These are phyloP conservation scores for Thuja plicata DNA, from an alignment of 83 land plant genomes.

Conservation along the genomic window DNA sequence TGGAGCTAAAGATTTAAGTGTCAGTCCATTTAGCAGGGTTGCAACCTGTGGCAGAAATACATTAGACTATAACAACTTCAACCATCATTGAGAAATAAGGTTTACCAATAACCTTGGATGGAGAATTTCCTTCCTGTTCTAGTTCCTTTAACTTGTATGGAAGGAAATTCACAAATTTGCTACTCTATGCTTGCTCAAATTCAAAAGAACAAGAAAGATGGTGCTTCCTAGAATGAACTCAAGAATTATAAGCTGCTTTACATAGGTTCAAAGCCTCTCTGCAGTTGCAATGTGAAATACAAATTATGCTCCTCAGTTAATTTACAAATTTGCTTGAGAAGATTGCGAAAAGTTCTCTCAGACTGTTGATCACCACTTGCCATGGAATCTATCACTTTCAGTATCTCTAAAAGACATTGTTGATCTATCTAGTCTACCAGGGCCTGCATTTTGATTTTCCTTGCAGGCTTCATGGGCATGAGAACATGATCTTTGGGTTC, in stretches of 20 bases:
- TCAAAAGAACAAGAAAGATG: neutral
- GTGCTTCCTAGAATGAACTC: neutral
- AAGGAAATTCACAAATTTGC: neutral
- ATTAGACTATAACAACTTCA: neutral
- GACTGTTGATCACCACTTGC: neutral
- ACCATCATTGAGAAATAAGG: neutral
- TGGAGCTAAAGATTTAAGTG: neutral
- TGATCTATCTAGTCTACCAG: neutral
- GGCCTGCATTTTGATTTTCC: neutral
- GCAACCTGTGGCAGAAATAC: neutral
- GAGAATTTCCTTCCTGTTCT: neutral
- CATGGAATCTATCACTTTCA: neutral
- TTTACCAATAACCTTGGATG: neutral
- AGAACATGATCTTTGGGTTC: constrained; percentile 14
- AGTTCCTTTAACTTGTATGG: neutral
- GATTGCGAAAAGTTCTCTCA: neutral
- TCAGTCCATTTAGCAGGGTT: neutral
- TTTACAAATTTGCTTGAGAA: neutral
- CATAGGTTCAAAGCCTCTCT: neutral
- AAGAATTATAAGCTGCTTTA: neutral
- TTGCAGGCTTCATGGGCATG: neutral
- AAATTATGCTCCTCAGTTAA: neutral
- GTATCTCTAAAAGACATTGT: constrained; percentile 5
- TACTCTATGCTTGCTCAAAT: neutral
- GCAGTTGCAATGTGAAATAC: neutral